Conservation (phyloP, 192 early-diverging fungal species). For the Gonapodya prolifera region DNA sequence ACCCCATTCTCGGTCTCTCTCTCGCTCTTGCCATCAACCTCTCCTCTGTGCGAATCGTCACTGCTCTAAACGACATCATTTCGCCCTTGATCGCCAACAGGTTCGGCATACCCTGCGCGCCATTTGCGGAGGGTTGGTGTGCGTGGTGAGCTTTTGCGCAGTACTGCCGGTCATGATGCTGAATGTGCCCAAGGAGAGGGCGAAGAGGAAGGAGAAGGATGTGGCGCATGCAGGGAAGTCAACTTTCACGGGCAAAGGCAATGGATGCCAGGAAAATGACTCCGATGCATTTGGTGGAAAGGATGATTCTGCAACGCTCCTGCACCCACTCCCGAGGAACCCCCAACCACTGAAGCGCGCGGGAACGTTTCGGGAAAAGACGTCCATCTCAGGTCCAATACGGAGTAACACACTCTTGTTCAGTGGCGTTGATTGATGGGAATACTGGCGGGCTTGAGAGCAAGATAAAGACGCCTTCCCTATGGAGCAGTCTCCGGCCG, state of each 20-base stretch:
- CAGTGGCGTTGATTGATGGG: background rate
- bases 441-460: background rate
- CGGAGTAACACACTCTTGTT: too few species aligned
- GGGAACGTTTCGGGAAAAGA: background rate
- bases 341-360: background rate
- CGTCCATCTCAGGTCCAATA: background rate
- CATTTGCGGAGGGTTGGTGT: slow-evolving; percentile 31
- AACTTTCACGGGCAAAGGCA: too few species aligned
- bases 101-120: slow-evolving; percentile 24
- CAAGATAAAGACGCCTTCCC: background rate
- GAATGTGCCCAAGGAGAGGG: background rate
- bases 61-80: slow-evolving; percentile 42
- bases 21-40: slow-evolving; percentile 34
- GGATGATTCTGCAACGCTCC: too few species aligned
- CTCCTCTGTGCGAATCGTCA: slow-evolving; percentile 24
- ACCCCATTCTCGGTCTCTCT: slow-evolving; percentile 10
- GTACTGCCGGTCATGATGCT: slow-evolving; percentile 1
- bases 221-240: too few species aligned
- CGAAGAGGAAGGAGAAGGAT: background rate
- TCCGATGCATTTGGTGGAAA: background rate
- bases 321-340: background rate
- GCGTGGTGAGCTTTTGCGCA: slow-evolving; percentile 26
- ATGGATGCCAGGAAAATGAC: too few species aligned
- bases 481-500: background rate
- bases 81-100: slow-evolving; percentile 27